phyloP scores from a whole-genome alignment of 768 basidiomycete genomes.

The Leccinum variicolor region DNA sequence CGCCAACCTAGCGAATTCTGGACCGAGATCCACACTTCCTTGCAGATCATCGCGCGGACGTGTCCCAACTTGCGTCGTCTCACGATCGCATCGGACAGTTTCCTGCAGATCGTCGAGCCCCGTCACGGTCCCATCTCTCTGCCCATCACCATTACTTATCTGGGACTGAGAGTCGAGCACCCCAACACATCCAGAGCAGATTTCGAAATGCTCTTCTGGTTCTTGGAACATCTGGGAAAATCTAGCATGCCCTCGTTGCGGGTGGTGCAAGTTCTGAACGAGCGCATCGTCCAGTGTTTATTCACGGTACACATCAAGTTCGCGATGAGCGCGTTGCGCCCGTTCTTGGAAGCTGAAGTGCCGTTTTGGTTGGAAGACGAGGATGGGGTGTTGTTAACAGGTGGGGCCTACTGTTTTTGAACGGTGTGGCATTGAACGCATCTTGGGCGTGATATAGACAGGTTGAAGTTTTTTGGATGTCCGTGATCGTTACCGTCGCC shows the following conservation, averaged over 20 bases:
- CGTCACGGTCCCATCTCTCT: slow-evolving; percentile 2
- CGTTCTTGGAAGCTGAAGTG: background rate
- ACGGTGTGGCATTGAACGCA: background rate
- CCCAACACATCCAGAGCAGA: background rate
- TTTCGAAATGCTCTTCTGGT: background rate
- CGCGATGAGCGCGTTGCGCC: background rate
- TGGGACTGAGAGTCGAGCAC: slow-evolving; percentile 9
- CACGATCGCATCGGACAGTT: slow-evolving; percentile 10
- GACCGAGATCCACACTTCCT: background rate
- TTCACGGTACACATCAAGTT: background rate
- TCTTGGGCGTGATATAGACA: background rate
- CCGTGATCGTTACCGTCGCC: background rate
- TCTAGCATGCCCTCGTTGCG: background rate
- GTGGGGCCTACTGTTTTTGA: background rate
- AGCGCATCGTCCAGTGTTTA: background rate
- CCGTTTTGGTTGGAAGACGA: background rate
- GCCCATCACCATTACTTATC: slow-evolving; percentile 11
- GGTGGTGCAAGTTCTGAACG: background rate
- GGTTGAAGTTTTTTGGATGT: background rate
- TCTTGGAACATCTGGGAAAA: background rate
- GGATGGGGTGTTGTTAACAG: background rate
- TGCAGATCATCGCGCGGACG: slow-evolving; percentile 6
- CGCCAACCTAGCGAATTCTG: background rate
- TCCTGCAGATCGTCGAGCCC: background rate
- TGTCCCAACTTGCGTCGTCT: slow-evolving; percentile 21